Conservation (phyloP, 225 moss, liverwort and hornwort species). For the Bryum argenteum region DNA sequence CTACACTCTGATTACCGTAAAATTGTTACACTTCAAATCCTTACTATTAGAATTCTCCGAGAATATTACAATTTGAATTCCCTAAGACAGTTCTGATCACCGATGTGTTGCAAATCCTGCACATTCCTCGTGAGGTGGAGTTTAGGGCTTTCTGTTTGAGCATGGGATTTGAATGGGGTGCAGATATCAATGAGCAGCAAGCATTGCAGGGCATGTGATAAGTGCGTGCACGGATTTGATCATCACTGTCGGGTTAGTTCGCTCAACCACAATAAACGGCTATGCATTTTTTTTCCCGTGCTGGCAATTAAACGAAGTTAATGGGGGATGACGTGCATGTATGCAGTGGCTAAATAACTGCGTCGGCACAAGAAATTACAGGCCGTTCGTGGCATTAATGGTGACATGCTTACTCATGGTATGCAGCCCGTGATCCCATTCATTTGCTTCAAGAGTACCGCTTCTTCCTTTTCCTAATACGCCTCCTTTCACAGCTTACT, state of each 20-base stretch:
- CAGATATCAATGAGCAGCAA: conserved; percentile 88
- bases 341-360: conserved; percentile 97
- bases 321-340: background rate
- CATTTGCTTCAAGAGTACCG: background rate
- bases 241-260: conserved; percentile 87
- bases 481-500: conserved; percentile 50
- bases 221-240: conserved; percentile 93
- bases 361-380: conserved; percentile 86
- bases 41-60: no score
- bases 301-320: background rate
- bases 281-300: background rate
- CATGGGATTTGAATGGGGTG: conserved; percentile 11
- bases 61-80: no score
- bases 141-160: background rate
- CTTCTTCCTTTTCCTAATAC: no score
- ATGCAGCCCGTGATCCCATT: conserved; percentile 16
- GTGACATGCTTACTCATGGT: conserved; percentile 84
- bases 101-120: no score
- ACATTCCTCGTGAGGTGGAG: background rate
- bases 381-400: conserved; percentile 83
- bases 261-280: background rate
- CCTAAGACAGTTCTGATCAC: no score
- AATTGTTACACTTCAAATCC: background rate
- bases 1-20: background rate
- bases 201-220: conserved; percentile 95